These are phyloP conservation scores for Diaporthe citri DNA, from an alignment of 2,329 filamentous ascomycete species.

Conservation along the genomic window DNA sequence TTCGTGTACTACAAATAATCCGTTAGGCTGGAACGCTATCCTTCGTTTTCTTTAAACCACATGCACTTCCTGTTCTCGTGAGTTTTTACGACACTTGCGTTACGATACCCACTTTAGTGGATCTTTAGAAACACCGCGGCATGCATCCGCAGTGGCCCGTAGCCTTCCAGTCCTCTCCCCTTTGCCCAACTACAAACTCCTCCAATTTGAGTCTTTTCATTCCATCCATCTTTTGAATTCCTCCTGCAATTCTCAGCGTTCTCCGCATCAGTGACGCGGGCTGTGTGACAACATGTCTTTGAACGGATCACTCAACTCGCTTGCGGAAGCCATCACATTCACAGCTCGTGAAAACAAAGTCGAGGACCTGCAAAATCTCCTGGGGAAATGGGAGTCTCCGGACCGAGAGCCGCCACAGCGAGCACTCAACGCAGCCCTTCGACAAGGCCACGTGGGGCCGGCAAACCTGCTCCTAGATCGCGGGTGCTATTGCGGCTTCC, in stretches of 20 bases:
- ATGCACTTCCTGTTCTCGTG: neutral
- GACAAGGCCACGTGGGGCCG: neutral
- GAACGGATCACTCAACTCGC: neutral
- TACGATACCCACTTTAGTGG: neutral
- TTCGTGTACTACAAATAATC: too few relatives aligned
- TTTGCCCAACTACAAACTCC: neutral
- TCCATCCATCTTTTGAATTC: neutral
- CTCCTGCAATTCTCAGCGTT: neutral
- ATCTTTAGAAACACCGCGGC: neutral
- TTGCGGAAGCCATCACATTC: neutral
- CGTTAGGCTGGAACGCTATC: too few relatives aligned
- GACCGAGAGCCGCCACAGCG: neutral
- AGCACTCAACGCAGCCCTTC: neutral
- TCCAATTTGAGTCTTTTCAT: neutral
- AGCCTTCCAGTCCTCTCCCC: neutral
- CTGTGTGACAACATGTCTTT: neutral
- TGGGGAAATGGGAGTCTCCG: slow-evolving; percentile 2
- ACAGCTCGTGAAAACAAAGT: neutral
- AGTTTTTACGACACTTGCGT: neutral
- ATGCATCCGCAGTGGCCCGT: neutral
- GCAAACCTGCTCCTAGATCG: slow-evolving; percentile 1
- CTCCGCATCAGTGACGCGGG: neutral
- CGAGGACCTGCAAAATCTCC: neutral
- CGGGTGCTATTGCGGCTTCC: slow-evolving; percentile 14
- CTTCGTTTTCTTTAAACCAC: too few relatives aligned